phyloP scores from a whole-genome alignment of 108 stramenopile genomes.

The Ochromonas danica region DNA sequence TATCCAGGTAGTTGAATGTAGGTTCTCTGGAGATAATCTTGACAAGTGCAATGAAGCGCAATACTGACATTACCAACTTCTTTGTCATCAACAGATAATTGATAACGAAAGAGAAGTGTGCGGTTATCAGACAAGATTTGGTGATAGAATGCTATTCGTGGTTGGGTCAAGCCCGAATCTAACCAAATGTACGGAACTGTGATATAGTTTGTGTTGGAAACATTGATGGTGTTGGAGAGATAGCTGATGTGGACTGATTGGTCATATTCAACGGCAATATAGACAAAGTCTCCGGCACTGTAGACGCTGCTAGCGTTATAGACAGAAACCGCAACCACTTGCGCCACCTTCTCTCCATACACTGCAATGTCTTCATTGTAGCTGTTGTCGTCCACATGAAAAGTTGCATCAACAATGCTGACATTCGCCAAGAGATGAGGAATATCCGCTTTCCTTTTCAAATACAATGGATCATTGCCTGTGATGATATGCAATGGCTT shows the following conservation, averaged over 20 bases:
- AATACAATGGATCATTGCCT: not conserved
- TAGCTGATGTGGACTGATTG: not conserved
- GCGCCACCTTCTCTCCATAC: not conserved
- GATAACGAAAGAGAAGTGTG: not conserved
- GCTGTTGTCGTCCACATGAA: not conserved
- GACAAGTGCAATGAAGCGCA: not conserved
- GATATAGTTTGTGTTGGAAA: not conserved
- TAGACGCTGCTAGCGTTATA: conserved; percentile 1
- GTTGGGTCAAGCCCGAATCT: not conserved
- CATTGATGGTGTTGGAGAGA: no score
- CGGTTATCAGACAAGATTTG: not conserved
- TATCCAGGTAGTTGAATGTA: not conserved
- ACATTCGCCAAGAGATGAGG: not conserved
- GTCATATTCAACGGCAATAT: not conserved
- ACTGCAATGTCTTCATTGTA: no score
- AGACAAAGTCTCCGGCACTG: not conserved
- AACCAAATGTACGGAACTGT: not conserved
- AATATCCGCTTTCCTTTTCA: not conserved
- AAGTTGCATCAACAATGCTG: not conserved
- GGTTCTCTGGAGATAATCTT: not conserved
- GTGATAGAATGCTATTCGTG: not conserved
- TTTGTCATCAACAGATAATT: not conserved
- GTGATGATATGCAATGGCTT: conserved; percentile 9
- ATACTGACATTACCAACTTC: not conserved
- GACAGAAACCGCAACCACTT: no score